Percentiles rank a stretch among this genome's conserved stretches.
phyloP scores from a whole-genome alignment of 1,284 basidiomycete species.

The Agaricales sp. region DNA sequence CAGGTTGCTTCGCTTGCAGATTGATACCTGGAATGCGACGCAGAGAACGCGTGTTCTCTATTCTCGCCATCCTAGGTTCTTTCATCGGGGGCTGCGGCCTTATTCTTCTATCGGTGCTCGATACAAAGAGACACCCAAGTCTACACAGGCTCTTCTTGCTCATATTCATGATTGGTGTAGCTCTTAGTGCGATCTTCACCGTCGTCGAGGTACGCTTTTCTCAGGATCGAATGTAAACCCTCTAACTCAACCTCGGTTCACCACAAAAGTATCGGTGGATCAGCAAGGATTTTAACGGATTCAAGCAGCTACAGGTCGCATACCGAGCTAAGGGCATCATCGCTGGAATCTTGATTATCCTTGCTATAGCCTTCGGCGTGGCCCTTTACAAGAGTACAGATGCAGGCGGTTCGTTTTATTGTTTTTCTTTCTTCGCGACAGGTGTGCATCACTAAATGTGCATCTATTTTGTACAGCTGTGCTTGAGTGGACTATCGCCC shows the following conservation, averaged over 20 bases:
- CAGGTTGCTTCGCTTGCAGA: slow-evolving; percentile 22
- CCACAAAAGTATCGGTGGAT: slow-evolving; percentile 65
- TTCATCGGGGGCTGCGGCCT: slow-evolving; percentile 48
- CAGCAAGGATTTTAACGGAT: slow-evolving; percentile 38
- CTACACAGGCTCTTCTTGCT: slow-evolving; percentile 52
- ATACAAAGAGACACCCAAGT: slow-evolving; percentile 41
- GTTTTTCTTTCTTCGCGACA: neutral
- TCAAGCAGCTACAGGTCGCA: slow-evolving; percentile 37
- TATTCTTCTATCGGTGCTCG: slow-evolving; percentile 55
- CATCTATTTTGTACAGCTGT: slow-evolving; percentile 27
- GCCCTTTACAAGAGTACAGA: slow-evolving; percentile 33
- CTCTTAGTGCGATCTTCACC: slow-evolving; percentile 60
- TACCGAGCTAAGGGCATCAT: slow-evolving; percentile 55
- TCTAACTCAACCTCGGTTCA: neutral
- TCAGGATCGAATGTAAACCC: neutral
- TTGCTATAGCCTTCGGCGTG: slow-evolving; percentile 53
- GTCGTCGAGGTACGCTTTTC: slow-evolving; percentile 43
- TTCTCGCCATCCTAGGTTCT: slow-evolving; percentile 47
- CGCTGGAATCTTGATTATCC: slow-evolving; percentile 40
- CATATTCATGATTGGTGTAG: slow-evolving; percentile 54
- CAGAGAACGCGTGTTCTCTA: slow-evolving; percentile 42
- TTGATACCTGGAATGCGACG: slow-evolving; percentile 46
- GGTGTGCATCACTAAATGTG: neutral
- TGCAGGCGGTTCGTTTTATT: slow-evolving; percentile 35
- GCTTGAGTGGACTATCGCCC: slow-evolving; percentile 63